Percentiles rank a stretch among this genome's conserved stretches.
These are phyloP conservation scores for Metroxylon sagu DNA, from an alignment of 176 grass and related monocot species.

Conservation along the genomic window DNA sequence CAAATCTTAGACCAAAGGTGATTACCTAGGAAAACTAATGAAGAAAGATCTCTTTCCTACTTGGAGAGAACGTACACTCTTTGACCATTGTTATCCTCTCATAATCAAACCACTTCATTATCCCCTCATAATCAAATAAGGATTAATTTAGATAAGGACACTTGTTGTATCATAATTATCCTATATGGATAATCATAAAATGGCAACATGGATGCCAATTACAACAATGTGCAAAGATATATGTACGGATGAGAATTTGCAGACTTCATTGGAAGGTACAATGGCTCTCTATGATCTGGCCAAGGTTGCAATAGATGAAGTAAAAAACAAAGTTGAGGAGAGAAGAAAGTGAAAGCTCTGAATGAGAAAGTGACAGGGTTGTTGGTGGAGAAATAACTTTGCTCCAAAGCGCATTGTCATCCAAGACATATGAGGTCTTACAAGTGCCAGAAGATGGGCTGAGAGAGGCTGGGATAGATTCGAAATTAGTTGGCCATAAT, in stretches of 20 bases:
- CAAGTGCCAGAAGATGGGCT: constrained; percentile 81
- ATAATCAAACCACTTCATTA: too few relatives aligned
- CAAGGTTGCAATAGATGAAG: constrained; percentile 38
- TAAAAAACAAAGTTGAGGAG: constrained; percentile 32
- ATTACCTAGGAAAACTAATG: too few relatives aligned
- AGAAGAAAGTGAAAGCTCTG: constrained; percentile 29
- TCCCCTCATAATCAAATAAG: too few relatives aligned
- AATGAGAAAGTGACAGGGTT: constrained; percentile 52
- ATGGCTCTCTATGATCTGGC: constrained; percentile 52
- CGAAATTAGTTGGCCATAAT: constrained; percentile 38
- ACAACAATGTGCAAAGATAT: constrained; percentile 68
- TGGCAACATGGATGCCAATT: too few relatives aligned
- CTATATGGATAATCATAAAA: too few relatives aligned
- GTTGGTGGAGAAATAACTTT: constrained; percentile 62
- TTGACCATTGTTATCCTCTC: too few relatives aligned
- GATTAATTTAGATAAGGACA: too few relatives aligned
- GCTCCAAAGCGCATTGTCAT: constrained; percentile 56
- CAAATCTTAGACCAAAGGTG: too few relatives aligned
- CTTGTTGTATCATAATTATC: too few relatives aligned
- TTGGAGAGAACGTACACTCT: too few relatives aligned
- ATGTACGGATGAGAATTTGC: constrained; percentile 69
- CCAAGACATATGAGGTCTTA: constrained; percentile 56
- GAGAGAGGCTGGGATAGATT: constrained; percentile 70
- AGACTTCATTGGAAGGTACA: constrained; percentile 50
- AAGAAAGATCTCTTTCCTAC: too few relatives aligned